Evolutionary conservation across 208 protist genomes (phyloP), one percentile per base, ranked within the genome.

Genomic region (Trypanosoma rangeli): DNA sequence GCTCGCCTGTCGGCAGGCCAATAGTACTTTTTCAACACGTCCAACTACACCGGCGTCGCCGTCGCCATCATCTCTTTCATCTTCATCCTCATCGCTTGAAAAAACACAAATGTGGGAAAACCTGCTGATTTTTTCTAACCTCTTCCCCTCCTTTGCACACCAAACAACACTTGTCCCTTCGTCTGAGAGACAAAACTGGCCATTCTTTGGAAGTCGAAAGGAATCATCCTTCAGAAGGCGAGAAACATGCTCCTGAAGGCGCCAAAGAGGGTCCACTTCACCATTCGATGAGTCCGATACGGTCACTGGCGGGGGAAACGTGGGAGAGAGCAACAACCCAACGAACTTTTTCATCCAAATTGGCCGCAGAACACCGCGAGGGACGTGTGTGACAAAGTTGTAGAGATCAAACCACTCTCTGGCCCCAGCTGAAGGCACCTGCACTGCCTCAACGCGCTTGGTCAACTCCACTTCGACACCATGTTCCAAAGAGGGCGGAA

Each of bases 31-130:
- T 37, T 73, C 68, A 39, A 73, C 60, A 52, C 22, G 29, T 26
- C 66, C 60, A 31, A 52, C 60, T 33, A 67, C 35, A 18, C 46
- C 61, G 13, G 46, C 7, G 15, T 58, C 33, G 24, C 24, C 13
- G 10, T 20, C 26, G 26, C 7, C 33, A 49, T 49, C 33, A 49
- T 49, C 33, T 48, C 58, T 20, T 31, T 57, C 20, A 42, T 64
- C 48, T 29, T 65, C 66, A 33, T 72, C 68, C 3, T 73, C 68
- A 62, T 73, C 68, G 54, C 60, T 67, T 29, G 68, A 73, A 39
- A 29, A 26, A 1, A 61, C 15, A 42, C 31, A 37, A 52, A 65
- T 31, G 28, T 67, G 60, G 15, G 52, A 4, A 54, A 73, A 67
- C 37, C 50, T 49, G 2, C 53, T 37, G 10, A 0, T 42, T 39